Evolutionary conservation across 306 rosid genomes (phyloP), one percentile per base, ranked within the genome.

Genomic region (Sicyos edulis): DNA sequence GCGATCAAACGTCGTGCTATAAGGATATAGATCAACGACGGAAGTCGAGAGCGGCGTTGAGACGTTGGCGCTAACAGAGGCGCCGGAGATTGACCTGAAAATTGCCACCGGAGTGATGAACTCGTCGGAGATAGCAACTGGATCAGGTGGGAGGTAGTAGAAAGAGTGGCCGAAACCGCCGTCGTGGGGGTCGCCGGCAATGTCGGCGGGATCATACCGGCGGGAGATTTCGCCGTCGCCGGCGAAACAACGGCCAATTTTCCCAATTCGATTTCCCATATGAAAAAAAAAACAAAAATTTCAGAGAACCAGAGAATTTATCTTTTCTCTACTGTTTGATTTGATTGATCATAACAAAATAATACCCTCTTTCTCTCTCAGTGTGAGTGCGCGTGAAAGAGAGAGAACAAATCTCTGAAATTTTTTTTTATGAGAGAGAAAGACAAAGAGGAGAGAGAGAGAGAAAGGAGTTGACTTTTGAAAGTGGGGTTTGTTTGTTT

Each of bases 21-120:
- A 82, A 4, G 75, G 85, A 49, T 59, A 61, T 1, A 81, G 73
- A 45, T 86, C 89, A 4, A 66, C 57, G 21, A 85, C 78, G n/a
- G 82, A 79, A 12, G 85, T 82, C 21, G 96, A 92, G 37, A 87
- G 81, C 0, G 90, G 84, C 2, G 91, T 75, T 45, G 82, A 88
- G 11, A 75, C 68, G 86, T 92, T 92, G 72, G 98, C 96, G 59
- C 96, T 88, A 24, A 90, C 90, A 6, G 90, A 84, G 26, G 98
- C 96, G 0, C 96, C 88, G 52, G 88, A 85, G 21, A 92, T 87
- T 0, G 88, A 80, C 51, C 88, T 79, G 79, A 85, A 88, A 29
- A 89, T 79, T 53, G 86, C 80, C 54, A 76, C 40, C 7, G 82
- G 56, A 21, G 64, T 22, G 58, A 32, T 47, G 0, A 67, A 77